phyloP scores from a whole-genome alignment of 495 filamentous ascomycete genomes.

The Penicillium chermesinum region DNA sequence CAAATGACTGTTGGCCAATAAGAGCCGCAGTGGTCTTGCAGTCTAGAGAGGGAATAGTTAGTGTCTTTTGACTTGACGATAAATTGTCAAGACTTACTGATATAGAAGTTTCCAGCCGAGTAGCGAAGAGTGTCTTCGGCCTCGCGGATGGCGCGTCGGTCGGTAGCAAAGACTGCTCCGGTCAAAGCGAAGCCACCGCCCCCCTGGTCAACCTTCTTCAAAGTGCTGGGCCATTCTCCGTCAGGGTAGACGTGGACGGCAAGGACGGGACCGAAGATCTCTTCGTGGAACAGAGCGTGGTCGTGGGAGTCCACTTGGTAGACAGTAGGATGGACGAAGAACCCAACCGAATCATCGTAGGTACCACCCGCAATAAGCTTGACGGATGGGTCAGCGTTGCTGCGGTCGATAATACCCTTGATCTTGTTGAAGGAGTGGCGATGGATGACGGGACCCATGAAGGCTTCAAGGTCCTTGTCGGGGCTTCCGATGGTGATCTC shows the following conservation, averaged over 20 bases:
- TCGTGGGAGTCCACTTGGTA: slow-evolving; percentile 56
- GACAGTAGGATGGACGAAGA: slow-evolving; percentile 68
- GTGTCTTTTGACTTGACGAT: no score
- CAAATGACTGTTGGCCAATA: slow-evolving; percentile 79
- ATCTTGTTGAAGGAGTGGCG: slow-evolving; percentile 66
- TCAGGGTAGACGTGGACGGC: slow-evolving; percentile 70
- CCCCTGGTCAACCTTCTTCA: slow-evolving; percentile 52
- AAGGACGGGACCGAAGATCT: slow-evolving; percentile 76
- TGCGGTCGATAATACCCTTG: slow-evolving; percentile 57
- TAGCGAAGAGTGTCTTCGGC: slow-evolving; percentile 72
- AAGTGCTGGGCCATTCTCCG: slow-evolving; percentile 45
- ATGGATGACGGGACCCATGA: slow-evolving; percentile 78
- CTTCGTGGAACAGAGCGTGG: slow-evolving; percentile 62
- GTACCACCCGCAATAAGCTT: slow-evolving; percentile 63
- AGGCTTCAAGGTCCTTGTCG: slow-evolving; percentile 54
- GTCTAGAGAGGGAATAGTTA: slow-evolving; percentile 31
- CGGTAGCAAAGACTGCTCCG: slow-evolving; percentile 69
- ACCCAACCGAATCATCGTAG: slow-evolving; percentile 64
- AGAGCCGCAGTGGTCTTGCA: slow-evolving; percentile 80
- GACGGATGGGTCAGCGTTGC: slow-evolving; percentile 59
- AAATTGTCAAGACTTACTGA: slow-evolving; percentile 53
- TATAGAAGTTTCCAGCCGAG: slow-evolving; percentile 81
- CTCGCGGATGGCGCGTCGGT: slow-evolving; percentile 58
- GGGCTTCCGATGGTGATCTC: slow-evolving; percentile 53
- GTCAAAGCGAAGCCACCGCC: slow-evolving; percentile 68